A percentile compares a stretch with the other conserved stretches of the same genome.
Evolutionary conservation across 768 basidiomycete species (phyloP).

Genomic region (Dacryopinax primogenitus): DNA sequence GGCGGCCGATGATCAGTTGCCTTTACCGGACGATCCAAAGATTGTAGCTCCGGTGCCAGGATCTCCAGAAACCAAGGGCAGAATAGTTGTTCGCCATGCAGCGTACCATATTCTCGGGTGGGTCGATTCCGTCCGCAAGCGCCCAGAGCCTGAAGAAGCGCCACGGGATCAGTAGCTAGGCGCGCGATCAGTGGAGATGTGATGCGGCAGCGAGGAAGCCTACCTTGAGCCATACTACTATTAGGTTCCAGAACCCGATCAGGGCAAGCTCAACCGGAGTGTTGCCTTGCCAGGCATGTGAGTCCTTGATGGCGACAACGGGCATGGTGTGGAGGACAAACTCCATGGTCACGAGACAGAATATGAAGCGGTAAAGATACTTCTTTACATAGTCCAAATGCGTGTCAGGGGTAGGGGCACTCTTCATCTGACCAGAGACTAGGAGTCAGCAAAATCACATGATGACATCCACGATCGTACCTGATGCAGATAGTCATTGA

Average conservation of each 20-base stretch:
- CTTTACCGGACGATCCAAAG: conserved; percentile 79
- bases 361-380: conserved; percentile 60
- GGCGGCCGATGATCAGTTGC: conserved; percentile 1
- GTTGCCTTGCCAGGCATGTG: conserved; percentile 65
- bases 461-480: conserved; percentile 31
- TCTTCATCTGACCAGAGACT: not conserved
- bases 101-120: conserved; percentile 98
- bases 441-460: not conserved
- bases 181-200: not conserved
- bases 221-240: conserved; percentile 94
- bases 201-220: conserved; percentile 15
- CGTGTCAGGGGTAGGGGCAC: conserved; percentile 39
- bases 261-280: conserved; percentile 71
- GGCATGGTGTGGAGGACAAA: conserved; percentile 88
- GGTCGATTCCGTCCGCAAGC: conserved; percentile 71
- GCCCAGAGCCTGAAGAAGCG: conserved; percentile 95
- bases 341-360: conserved; percentile 75
- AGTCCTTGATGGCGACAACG: conserved; percentile 89
- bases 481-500: conserved; percentile 93
- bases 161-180: conserved; percentile 87
- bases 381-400: conserved; percentile 29
- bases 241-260: conserved; percentile 95
- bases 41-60: conserved; percentile 95
- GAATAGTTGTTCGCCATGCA: conserved; percentile 98
- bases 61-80: conserved; percentile 81